Conservation (phyloP, 495 filamentous ascomycete species). For the Achaetomiella virescens region DNA sequence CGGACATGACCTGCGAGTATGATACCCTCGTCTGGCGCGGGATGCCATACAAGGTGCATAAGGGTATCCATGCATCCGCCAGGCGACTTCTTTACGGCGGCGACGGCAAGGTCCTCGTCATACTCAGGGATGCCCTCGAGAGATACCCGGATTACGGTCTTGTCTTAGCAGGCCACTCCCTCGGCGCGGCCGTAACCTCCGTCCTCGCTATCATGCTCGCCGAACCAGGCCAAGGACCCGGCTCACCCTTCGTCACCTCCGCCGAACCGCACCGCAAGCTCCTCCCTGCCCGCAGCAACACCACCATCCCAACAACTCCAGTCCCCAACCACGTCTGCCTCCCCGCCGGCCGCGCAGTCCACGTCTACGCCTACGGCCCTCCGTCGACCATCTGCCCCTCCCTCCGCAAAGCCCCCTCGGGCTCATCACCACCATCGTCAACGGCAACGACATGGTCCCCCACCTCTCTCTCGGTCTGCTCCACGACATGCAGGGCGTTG, state of each 20-base stretch:
- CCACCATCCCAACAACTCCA: conserved; percentile 12
- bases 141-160: conserved; percentile 68
- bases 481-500: conserved; percentile 67
- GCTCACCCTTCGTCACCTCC: conserved; percentile 43
- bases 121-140: conserved; percentile 63
- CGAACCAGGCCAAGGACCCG: conserved; percentile 41
- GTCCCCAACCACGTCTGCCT: conserved; percentile 40
- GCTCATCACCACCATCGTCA: conserved; percentile 67
- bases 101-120: conserved; percentile 60
- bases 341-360: conserved; percentile 61
- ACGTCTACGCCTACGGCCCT: conserved; percentile 75
- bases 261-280: conserved; percentile 38
- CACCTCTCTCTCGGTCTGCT: conserved; percentile 67
- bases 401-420: conserved; percentile 63
- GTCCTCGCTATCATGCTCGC: conserved; percentile 70
- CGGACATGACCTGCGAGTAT: conserved; percentile 78
- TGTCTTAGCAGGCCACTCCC: conserved; percentile 69
- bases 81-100: conserved; percentile 59
- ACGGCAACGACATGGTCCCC: conserved; percentile 68
- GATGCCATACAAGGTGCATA: conserved; percentile 66
- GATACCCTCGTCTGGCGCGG: conserved; percentile 65
- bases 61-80: conserved; percentile 76
- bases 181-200: conserved; percentile 69
- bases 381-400: conserved; percentile 66
- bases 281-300: conserved; percentile 25